These are phyloP conservation scores for Suillus plorans DNA, from an alignment of 768 basidiomycete species.

Conservation along the genomic window DNA sequence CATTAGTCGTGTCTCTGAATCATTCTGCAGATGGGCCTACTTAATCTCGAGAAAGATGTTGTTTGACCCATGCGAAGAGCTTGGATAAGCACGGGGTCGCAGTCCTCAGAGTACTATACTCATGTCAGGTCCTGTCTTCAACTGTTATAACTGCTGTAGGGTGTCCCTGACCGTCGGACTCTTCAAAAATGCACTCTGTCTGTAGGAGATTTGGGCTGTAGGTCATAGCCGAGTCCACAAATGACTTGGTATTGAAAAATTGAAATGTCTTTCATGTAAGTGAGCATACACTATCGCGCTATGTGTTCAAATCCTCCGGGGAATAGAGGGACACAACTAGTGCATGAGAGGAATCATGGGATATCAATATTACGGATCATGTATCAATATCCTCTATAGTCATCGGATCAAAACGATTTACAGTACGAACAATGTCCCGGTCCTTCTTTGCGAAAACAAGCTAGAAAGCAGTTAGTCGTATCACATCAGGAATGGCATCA, in stretches of 20 bases:
- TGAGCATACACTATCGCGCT: background rate
- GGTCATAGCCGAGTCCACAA: background rate
- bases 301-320: background rate
- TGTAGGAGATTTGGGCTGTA: background rate
- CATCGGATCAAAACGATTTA: slow-evolving; percentile 55
- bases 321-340: background rate
- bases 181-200: background rate
- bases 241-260: background rate
- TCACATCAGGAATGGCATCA: slow-evolving; percentile 3
- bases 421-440: slow-evolving; percentile 76
- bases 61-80: background rate
- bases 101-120: background rate
- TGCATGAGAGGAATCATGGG: slow-evolving; percentile 12
- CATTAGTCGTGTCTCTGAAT: background rate
- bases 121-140: background rate
- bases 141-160: background rate
- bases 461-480: slow-evolving; percentile 35
- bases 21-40: background rate
- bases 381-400: slow-evolving; percentile 27
- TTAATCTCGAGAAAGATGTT: background rate
- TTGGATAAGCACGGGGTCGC: background rate
- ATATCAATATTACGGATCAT: slow-evolving; percentile 27
- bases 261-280: background rate
- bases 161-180: background rate
- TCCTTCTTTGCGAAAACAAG: slow-evolving; percentile 84